These are phyloP conservation scores for Bruguiera sexangula DNA, from an alignment of 345 rosid species.

Conservation along the genomic window DNA sequence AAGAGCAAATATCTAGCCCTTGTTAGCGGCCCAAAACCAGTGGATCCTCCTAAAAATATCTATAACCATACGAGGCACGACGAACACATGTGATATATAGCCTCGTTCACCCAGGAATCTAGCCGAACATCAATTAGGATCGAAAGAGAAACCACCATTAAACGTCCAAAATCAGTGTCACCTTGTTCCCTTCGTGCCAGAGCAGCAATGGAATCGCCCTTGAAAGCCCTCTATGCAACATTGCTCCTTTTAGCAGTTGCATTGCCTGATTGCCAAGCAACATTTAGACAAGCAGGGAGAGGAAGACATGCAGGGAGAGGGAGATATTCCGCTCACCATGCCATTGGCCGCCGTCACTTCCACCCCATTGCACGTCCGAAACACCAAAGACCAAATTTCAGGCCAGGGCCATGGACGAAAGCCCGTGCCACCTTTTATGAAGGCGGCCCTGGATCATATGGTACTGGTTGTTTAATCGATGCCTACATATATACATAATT, in stretches of 20 bases:
- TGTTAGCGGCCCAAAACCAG: neutral
- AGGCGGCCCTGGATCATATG: constrained; percentile 41
- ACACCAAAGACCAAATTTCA: constrained; percentile 23
- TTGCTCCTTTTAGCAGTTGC: constrained; percentile 16
- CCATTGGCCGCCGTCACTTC: constrained; percentile 6
- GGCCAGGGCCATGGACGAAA: constrained; percentile 41
- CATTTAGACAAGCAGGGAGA: too few relatives aligned
- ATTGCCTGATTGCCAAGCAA: constrained; percentile 12
- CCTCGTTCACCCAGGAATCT: neutral
- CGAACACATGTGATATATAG: constrained; percentile 5
- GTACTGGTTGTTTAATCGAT: constrained; percentile 18
- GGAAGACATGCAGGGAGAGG: neutral
- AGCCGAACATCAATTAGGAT: neutral
- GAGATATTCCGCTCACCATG: constrained; percentile 12
- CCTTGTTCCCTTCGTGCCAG: neutral
- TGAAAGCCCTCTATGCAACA: neutral
- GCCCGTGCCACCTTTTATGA: constrained; percentile 56
- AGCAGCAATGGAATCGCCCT: constrained; percentile 15
- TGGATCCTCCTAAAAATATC: constrained; percentile 1
- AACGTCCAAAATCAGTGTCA: constrained; percentile 1
- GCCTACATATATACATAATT: too few relatives aligned
- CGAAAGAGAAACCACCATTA: too few relatives aligned
- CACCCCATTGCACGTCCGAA: neutral
- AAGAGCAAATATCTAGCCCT: neutral
- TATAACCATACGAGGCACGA: neutral